These are phyloP conservation scores for Venturia nashicola DNA, from an alignment of 2,329 filamentous ascomycete genomes.

Conservation along the genomic window DNA sequence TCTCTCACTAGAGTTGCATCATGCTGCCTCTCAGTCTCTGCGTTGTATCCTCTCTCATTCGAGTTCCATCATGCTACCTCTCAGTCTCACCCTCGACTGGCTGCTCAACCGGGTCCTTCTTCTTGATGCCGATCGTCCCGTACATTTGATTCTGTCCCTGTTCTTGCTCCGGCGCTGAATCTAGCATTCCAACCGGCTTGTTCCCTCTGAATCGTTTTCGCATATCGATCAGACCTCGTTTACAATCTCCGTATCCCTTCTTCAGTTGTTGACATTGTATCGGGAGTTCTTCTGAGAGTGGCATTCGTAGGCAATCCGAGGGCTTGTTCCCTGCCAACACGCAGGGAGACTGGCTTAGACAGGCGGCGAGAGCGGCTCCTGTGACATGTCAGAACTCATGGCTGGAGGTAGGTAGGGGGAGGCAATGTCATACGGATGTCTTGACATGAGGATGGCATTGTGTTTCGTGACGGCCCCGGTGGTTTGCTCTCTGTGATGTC, in stretches of 20 bases:
- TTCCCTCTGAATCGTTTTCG: slow-evolving; percentile 95
- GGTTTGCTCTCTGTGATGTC: not conserved
- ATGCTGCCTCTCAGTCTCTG: not conserved
- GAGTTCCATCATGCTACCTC: not conserved
- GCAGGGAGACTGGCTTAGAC: slow-evolving; percentile 92
- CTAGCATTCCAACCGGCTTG: slow-evolving; percentile 50
- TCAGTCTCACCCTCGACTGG: not conserved
- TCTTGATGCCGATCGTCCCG: slow-evolving; percentile 4
- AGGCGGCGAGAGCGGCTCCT: slow-evolving; percentile 88
- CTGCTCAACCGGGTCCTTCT: not conserved
- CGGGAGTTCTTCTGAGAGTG: slow-evolving; percentile 70
- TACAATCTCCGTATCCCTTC: slow-evolving; percentile 88
- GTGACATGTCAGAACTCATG: slow-evolving; percentile 11
- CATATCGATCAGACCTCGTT: slow-evolving; percentile 95
- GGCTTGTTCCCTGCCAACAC: slow-evolving; percentile 49
- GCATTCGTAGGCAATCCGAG: slow-evolving; percentile 50
- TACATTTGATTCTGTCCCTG: slow-evolving; percentile 1
- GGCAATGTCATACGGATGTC: slow-evolving; percentile 59
- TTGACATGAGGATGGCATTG: slow-evolving; percentile 89
- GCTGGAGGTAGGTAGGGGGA: not conserved
- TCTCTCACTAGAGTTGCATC: not conserved
- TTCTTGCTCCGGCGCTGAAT: not conserved
- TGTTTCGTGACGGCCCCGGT: not conserved
- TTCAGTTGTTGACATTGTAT: slow-evolving; percentile 85
- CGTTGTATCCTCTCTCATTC: not conserved